phyloP scores from a whole-genome alignment of 148 eudicot species.

The Pharnaceum exiguum region DNA sequence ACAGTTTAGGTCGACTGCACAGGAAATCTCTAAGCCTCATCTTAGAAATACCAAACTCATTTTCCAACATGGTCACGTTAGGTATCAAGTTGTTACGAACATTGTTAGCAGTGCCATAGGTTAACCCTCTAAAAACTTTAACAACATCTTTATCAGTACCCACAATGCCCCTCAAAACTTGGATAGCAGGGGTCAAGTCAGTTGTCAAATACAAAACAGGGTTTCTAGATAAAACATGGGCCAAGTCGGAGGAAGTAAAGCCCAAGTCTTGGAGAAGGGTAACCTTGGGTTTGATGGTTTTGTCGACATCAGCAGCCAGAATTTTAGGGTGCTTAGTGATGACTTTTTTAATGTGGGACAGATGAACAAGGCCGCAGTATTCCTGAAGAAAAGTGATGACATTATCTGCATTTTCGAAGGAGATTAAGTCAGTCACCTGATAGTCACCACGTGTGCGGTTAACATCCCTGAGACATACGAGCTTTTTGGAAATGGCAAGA shows the following conservation, averaged over 20 bases:
- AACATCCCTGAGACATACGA: no score
- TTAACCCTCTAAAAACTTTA: no score
- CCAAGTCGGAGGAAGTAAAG: constrained; percentile 20
- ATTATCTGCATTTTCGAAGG: constrained; percentile 17
- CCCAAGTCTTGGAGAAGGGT: constrained; percentile 22
- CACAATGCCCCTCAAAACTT: constrained; percentile 10
- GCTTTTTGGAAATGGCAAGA: constrained; percentile 3
- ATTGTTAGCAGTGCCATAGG: no score
- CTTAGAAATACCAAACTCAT: constrained; percentile 21
- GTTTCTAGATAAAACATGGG: neutral
- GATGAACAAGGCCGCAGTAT: constrained; percentile 13
- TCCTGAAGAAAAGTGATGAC: constrained; percentile 18
- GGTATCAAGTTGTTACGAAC: no score
- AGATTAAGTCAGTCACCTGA: constrained; percentile 12
- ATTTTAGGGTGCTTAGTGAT: constrained; percentile 13
- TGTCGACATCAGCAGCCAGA: constrained; percentile 13
- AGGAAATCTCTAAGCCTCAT: constrained; percentile 9
- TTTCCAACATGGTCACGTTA: no score
- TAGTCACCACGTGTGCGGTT: no score
- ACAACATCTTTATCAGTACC: constrained; percentile 1
- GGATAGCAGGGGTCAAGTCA: constrained; percentile 16
- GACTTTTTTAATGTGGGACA: constrained; percentile 22
- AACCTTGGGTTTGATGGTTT: constrained; percentile 36
- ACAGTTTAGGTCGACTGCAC: constrained; percentile 3
- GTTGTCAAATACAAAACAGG: constrained; percentile 5